Evolutionary conservation across 2,329 filamentous ascomycete genomes (phyloP), one percentile per base, ranked within the genome.

Genomic region (Tympanopsis confertula): DNA sequence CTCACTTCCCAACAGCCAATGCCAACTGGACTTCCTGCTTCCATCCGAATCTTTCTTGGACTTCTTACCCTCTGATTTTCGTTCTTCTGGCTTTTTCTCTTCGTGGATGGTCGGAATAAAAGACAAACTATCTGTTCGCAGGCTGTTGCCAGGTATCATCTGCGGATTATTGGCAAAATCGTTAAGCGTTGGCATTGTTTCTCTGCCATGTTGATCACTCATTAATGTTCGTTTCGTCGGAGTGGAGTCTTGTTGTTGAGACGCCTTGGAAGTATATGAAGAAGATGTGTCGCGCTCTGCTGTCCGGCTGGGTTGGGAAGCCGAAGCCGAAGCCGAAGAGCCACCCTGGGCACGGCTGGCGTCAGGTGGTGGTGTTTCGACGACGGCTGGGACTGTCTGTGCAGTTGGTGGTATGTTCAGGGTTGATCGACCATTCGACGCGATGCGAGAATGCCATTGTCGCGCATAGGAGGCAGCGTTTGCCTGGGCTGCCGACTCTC

Each of bases 81-180:
- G 30, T 10, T 33, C 30, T 10, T 78, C 74, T 0, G 62, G 50
- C 45, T 33, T 33, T 7, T 15, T 10, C 10, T 33, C 30, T 10
- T 78, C 74, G 0, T 62, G 50, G 29, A 73, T 57, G 1, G 70
- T 79, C 3, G 78, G 77, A 36, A 81, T 78, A 45, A 79, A 72
- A 1, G 77, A 77, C 15, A 82, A 59, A 20, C 63, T 65, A 52
- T 81, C 76, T 2, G 74, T 80, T 35, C 76, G 65, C 4, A 64
- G 74, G 41, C 57, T 69, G 40, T 70, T 78, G 13, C 75, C 75
- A 19, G 75, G 76, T 17, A 82, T 55, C 20, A 70, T 64, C 22
- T 78, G 72, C 4, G 75, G 74, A 45, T 70, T 65, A 19, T 66
- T 66, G 14, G 69, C 66, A 41, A 80, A 65, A 20, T 82, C 76